phyloP scores from a whole-genome alignment of 345 rosid genomes.

The Lenwebbia sp. region DNA sequence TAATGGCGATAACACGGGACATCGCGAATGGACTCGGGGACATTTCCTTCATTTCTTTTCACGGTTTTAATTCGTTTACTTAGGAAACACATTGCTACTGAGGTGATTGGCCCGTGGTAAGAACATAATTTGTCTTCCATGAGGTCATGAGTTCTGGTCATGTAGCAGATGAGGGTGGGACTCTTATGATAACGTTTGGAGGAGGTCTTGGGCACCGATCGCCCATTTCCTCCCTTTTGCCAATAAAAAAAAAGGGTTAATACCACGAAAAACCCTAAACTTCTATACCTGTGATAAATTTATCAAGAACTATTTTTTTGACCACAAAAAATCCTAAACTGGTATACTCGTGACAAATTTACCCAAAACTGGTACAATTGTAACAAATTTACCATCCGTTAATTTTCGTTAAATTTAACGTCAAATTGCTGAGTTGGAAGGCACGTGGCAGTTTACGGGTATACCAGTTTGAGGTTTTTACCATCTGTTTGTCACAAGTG shows the following conservation, averaged over 20 bases:
- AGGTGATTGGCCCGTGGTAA: not conserved
- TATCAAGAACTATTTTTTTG: too few species aligned
- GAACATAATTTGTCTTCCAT: not conserved
- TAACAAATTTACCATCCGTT: too few species aligned
- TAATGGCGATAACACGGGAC: not conserved
- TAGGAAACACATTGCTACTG: not conserved
- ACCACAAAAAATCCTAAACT: too few species aligned
- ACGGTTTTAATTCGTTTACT: not conserved
- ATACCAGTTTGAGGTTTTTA: too few species aligned
- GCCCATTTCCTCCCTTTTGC: conserved; percentile 3
- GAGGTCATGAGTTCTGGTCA: not conserved
- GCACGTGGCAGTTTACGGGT: too few species aligned
- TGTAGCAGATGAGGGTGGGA: not conserved
- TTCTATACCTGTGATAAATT: too few species aligned
- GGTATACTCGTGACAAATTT: too few species aligned
- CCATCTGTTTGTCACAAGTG: too few species aligned
- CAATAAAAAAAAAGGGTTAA: not conserved
- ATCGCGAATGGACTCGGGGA: not conserved
- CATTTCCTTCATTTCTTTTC: not conserved
- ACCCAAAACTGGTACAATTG: too few species aligned
- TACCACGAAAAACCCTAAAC: too few species aligned
- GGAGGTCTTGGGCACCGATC: not conserved
- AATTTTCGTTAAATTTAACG: too few species aligned
- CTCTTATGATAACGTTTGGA: not conserved
- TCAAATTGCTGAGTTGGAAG: too few species aligned